These are phyloP conservation scores for Hypoxylon sp. DNA, from an alignment of 2,329 filamentous ascomycete genomes.

Conservation along the genomic window DNA sequence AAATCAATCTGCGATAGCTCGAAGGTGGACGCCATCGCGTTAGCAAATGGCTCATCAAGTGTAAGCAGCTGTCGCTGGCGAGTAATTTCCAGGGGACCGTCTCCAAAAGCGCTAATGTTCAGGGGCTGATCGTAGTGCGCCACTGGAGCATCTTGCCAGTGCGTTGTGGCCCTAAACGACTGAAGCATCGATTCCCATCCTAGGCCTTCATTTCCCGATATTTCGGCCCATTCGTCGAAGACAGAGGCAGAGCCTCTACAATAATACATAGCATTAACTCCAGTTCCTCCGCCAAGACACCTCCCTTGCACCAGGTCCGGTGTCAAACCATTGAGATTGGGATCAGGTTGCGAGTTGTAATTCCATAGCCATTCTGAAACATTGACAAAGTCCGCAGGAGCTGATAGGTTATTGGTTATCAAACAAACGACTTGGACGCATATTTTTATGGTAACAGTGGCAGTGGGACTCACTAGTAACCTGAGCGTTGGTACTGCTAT, in stretches of 20 bases:
- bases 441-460: no score
- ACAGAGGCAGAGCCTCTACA: constrained; percentile 30
- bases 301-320: constrained; percentile 10
- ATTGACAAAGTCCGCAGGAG: neutral
- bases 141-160: neutral
- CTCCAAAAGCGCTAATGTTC: constrained; percentile 3
- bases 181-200: neutral
- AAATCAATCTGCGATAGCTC: constrained; percentile 10
- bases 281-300: constrained; percentile 51
- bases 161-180: neutral
- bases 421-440: neutral
- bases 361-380: constrained; percentile 2
- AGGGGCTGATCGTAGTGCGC: constrained; percentile 3
- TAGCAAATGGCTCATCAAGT: neutral
- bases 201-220: constrained; percentile 24
- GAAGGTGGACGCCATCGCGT: constrained; percentile 1
- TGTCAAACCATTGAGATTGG: neutral
- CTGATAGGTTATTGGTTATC: neutral
- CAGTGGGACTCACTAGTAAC: neutral
- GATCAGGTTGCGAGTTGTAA: neutral
- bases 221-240: constrained; percentile 35
- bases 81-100: constrained; percentile 14
- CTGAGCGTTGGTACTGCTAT: neutral
- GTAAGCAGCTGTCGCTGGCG: constrained; percentile 4
- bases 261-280: constrained; percentile 54